Evolutionary conservation across 495 filamentous ascomycete genomes (phyloP).

Genomic region (Xylaria cubensis): DNA sequence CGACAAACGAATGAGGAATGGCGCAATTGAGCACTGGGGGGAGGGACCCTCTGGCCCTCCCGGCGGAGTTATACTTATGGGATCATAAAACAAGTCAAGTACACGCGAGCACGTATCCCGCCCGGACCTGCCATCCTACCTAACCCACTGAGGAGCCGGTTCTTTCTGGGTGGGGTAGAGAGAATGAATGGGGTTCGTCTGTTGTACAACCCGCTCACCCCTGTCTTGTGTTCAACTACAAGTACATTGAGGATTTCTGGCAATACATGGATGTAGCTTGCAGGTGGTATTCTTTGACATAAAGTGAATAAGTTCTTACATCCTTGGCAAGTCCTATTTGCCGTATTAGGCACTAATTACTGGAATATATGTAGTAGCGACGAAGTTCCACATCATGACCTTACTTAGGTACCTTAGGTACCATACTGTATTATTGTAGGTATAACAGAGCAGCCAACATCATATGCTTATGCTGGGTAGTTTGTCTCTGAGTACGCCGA

Average conservation of each 20-base stretch:
- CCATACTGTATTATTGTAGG: not conserved
- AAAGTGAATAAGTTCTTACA: not conserved
- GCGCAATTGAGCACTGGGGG: not conserved
- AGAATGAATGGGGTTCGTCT: not conserved
- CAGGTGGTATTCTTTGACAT: not conserved
- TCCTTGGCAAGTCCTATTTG: slow-evolving; percentile 5
- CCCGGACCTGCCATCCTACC: slow-evolving; percentile 3
- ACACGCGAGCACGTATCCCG: slow-evolving; percentile 16
- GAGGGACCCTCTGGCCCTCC: not conserved
- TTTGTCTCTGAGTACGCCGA: too few species aligned
- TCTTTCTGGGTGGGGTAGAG: not conserved
- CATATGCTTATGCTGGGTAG: too few species aligned
- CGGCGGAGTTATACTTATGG: not conserved
- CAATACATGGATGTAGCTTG: too few species aligned
- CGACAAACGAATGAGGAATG: slow-evolving; percentile 1
- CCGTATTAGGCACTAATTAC: not conserved
- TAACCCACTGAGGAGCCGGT: slow-evolving; percentile 9
- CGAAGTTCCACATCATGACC: not conserved
- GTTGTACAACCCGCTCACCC: not conserved
- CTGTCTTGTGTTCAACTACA: not conserved
- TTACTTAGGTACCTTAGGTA: not conserved
- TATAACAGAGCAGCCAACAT: too few species aligned
- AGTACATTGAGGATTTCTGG: not conserved
- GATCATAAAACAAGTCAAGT: slow-evolving; percentile 3
- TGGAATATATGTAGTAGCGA: not conserved